Evolutionary conservation across 2,329 filamentous ascomycete genomes (phyloP).

Genomic region (Samsoniella hepiali): DNA sequence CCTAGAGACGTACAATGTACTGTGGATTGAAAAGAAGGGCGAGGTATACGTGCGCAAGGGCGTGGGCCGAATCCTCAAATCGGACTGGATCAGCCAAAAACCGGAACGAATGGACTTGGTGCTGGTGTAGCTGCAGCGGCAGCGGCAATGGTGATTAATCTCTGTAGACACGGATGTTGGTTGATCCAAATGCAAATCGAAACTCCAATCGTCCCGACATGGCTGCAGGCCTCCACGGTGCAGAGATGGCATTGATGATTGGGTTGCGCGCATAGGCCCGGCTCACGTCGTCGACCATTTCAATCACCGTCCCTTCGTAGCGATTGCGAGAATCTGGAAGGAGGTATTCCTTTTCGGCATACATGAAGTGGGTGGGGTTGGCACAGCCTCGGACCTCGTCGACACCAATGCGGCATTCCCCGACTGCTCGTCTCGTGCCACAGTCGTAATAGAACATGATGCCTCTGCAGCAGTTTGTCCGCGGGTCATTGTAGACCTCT

Average conservation of each 20-base stretch:
- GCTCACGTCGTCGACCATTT: constrained; percentile 3
- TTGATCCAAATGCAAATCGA: constrained; percentile 11
- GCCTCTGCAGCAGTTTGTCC: not conserved
- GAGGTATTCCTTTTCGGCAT: constrained; percentile 2
- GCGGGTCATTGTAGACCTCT: constrained; percentile 1
- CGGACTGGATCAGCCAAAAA: constrained; percentile 7
- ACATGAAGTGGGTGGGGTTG: constrained; percentile 3
- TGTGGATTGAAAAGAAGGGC: constrained; percentile 11
- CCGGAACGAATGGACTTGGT: constrained; percentile 9
- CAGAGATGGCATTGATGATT: not conserved
- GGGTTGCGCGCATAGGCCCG: not conserved
- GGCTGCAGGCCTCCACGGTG: not conserved
- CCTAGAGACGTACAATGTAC: constrained; percentile 14
- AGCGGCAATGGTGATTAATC: not conserved
- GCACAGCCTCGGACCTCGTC: not conserved
- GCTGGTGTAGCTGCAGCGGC: not conserved
- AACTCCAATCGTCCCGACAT: constrained; percentile 7
- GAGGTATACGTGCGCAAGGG: constrained; percentile 12
- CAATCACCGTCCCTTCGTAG: constrained; percentile 7
- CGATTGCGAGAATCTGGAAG: constrained; percentile 6
- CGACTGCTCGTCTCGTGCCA: not conserved
- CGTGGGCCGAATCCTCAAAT: constrained; percentile 15
- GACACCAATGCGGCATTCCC: constrained; percentile 10
- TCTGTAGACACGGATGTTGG: constrained; percentile 3
- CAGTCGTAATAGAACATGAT: constrained; percentile 11